Evolutionary conservation across 768 basidiomycete species (phyloP), one percentile per base, ranked within the genome.

Genomic region (Cytidiella melzeri): DNA sequence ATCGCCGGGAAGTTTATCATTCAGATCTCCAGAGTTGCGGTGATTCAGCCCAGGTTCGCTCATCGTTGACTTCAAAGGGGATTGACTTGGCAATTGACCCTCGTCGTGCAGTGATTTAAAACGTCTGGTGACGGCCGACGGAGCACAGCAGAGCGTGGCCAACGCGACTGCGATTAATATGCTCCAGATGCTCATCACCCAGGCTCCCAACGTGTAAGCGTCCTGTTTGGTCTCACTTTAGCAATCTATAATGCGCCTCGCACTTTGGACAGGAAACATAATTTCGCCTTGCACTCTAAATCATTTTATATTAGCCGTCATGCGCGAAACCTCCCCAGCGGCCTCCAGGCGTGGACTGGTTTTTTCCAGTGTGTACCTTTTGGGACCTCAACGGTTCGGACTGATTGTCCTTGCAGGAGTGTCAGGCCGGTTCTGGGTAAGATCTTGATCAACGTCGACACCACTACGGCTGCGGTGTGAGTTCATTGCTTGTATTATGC

Each of bases 191-290:
- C 42, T 53, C 6, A 27, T 53, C 4, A 47, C 52, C 3, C 52
- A 53, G 38, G 47, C 47, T 4, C 52, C 52, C 1, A 47, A 53
- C 12, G 28, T 53, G 52, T 50, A 45, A n/a, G n/a, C n/a, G 48
- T 45, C n/a, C n/a, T n/a, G n/a, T n/a, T n/a, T n/a, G n/a, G n/a
- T n/a, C n/a, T n/a, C n/a, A n/a, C n/a, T n/a, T n/a, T n/a, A n/a
- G n/a, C n/a, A n/a, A n/a, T n/a, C n/a, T n/a, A n/a, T n/a, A n/a
- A n/a, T n/a, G n/a, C n/a, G n/a, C n/a, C n/a, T n/a, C n/a, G n/a
- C n/a, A n/a, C n/a, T n/a, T 21, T 24, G 6, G 15, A 1, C 30
- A 53, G 52, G 13, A 24, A 23, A 4, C 34, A 43, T 36, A 53
- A 53, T 26, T 53, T 47, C 23, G 48, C 52, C 3, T 24, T 45